Evolutionary conservation across 345 rosid genomes (phyloP), one percentile per base, ranked within the genome.

Genomic region (Populus ilicifolia): DNA sequence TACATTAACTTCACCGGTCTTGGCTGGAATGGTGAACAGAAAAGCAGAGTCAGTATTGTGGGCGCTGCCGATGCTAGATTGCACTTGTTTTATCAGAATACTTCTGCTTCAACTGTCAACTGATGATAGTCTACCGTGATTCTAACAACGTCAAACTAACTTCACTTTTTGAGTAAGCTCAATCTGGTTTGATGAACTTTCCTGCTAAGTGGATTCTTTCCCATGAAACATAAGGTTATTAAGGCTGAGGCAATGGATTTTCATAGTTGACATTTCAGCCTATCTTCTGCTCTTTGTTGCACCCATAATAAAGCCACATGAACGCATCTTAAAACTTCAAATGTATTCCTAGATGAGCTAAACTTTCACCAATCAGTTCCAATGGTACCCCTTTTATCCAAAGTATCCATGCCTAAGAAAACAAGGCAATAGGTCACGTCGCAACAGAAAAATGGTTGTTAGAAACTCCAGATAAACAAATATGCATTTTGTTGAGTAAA

Each of bases 401-500:
- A 12, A 72, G 75, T 12, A 20, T 52, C 75, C 75, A 72, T 56
- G 75, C 67, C 75, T 72, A 23, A n/a, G 48, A 50, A 72, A 65
- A 30, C 38, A 13, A 8, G 20, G 68, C 68, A 65, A n/a, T 4
- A 65, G 2, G 18, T 65, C 4, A 27, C 12, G 69, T n/a, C 27
- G 3, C 27, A 56, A 9, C 27, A 56, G 63, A 3, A n/a, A n/a
- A 56, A 56, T 1, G 1, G 8, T 12, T 56, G 27, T 9, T 21
- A 56, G 63, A 56, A 56, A n/a, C 63, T 23, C 27, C 62, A 56
- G 23, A 56, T 56, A n/a, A 56, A n/a, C 25, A 23, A 56, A 9
- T n/a, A 56, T 56, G 63, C n/a, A n/a, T 56, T 16, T 27, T 41
- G 20, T 29, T 5, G 74, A 50, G 1, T 25, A 27, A 16, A 35